These are phyloP conservation scores for Zalaria sp. DNA, from an alignment of 2,329 filamentous ascomycete genomes.

Conservation along the genomic window DNA sequence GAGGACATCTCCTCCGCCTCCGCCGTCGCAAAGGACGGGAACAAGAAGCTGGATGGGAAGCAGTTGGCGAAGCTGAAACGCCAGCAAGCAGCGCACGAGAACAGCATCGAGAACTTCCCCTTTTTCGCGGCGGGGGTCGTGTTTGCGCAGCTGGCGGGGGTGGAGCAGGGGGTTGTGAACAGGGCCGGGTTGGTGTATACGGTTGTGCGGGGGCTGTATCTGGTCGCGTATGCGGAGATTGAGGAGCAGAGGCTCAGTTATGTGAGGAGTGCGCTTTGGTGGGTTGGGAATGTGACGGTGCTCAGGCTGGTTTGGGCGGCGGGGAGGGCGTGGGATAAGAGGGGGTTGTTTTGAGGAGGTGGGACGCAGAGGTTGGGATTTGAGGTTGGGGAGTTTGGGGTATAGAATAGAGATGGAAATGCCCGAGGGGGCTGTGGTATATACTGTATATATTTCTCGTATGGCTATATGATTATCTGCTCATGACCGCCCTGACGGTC, in stretches of 20 bases:
- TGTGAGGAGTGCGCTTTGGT: constrained; percentile 27
- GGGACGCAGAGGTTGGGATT: too few species aligned
- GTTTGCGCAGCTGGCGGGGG: constrained; percentile 25
- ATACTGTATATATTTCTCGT: too few species aligned
- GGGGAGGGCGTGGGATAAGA: constrained; percentile 15
- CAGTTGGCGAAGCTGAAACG: constrained; percentile 30
- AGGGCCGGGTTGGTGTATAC: constrained; percentile 25
- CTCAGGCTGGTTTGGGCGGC: constrained; percentile 22
- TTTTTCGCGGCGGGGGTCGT: constrained; percentile 25
- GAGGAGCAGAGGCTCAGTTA: constrained; percentile 21
- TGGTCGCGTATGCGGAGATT: constrained; percentile 24
- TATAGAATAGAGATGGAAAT: too few species aligned
- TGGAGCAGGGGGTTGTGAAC: constrained; percentile 24
- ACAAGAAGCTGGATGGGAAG: constrained; percentile 27
- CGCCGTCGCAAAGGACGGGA: constrained; percentile 20
- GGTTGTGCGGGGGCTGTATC: constrained; percentile 27
- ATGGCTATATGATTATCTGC: too few species aligned
- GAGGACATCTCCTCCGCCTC: constrained; percentile 25
- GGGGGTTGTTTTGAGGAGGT: too few species aligned
- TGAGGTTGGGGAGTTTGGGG: too few species aligned
- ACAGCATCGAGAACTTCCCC: constrained; percentile 29
- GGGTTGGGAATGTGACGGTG: constrained; percentile 29
- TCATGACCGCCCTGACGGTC: too few species aligned
- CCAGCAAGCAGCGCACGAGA: constrained; percentile 32
- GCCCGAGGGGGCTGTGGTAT: too few species aligned